These are phyloP conservation scores for Cryptosporidium ubiquitum DNA, from an alignment of 169 alveolate species.

Conservation along the genomic window DNA sequence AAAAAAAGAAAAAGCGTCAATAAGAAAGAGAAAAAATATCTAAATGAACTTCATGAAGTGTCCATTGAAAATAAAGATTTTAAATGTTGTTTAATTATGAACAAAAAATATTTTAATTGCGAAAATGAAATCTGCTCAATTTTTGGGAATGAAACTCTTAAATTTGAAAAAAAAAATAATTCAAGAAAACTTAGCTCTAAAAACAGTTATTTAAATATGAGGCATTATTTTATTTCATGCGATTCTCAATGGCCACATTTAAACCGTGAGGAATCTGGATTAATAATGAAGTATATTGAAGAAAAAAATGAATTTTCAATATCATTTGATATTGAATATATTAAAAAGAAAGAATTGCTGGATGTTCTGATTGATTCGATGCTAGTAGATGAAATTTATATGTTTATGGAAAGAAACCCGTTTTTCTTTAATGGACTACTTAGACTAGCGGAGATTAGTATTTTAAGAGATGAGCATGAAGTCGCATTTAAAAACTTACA, in stretches of 20 bases:
- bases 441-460: slow-evolving; percentile 43
- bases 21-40: not conserved
- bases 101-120: slow-evolving; percentile 39
- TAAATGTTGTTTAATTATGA: slow-evolving; percentile 36
- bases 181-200: not conserved
- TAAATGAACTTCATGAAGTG: not conserved
- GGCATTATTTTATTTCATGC: slow-evolving; percentile 29
- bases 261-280: slow-evolving; percentile 50
- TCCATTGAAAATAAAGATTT: not conserved
- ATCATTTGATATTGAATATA: slow-evolving; percentile 54
- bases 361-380: slow-evolving; percentile 29
- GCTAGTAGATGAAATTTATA: slow-evolving; percentile 21
- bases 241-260: slow-evolving; percentile 61
- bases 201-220: slow-evolving; percentile 46
- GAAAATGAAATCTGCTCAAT: slow-evolving; percentile 56
- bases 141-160: slow-evolving; percentile 36
- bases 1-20: not conserved
- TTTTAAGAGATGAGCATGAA: slow-evolving; percentile 52
- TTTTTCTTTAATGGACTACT: slow-evolving; percentile 52
- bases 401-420: slow-evolving; percentile 60
- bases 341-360: slow-evolving; percentile 48
- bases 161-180: not conserved
- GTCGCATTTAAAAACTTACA: slow-evolving; percentile 32
- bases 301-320: slow-evolving; percentile 48
- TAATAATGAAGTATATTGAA: slow-evolving; percentile 55